A percentile compares a stretch with the other conserved stretches of the same genome.
Evolutionary conservation across 2,329 filamentous ascomycete genomes (phyloP).

Genomic region (Claviceps pusilla): DNA sequence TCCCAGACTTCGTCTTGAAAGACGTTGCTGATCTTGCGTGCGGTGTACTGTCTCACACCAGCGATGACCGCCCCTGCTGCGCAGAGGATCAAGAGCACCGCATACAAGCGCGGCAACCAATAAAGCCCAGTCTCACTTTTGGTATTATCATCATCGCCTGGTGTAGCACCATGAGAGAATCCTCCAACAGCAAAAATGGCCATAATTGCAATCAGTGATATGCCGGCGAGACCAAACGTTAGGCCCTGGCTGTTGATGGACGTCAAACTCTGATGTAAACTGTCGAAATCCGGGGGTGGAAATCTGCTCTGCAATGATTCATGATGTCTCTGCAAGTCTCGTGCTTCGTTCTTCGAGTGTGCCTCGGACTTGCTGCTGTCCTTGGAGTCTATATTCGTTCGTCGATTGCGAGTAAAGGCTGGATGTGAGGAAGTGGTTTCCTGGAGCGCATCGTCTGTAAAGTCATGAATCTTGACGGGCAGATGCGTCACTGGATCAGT

Average conservation of each 20-base stretch:
- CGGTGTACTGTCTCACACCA: slow-evolving; percentile 42
- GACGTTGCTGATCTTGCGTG: slow-evolving; percentile 43
- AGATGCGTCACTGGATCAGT: slow-evolving; percentile 61
- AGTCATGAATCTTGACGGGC: slow-evolving; percentile 52
- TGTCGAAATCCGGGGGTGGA: slow-evolving; percentile 32
- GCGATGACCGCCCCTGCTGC: slow-evolving; percentile 23
- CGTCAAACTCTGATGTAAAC: slow-evolving; percentile 20
- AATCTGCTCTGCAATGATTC: slow-evolving; percentile 29
- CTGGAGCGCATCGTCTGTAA: slow-evolving; percentile 45
- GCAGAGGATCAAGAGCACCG: slow-evolving; percentile 9
- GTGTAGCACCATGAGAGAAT: neutral
- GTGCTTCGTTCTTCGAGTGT: slow-evolving; percentile 22
- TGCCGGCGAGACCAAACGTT: slow-evolving; percentile 23
- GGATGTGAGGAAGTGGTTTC: slow-evolving; percentile 17
- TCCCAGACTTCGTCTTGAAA: slow-evolving; percentile 60
- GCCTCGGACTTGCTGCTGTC: slow-evolving; percentile 25
- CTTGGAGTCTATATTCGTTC: slow-evolving; percentile 23
- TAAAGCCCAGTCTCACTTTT: slow-evolving; percentile 12
- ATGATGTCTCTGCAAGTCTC: slow-evolving; percentile 22
- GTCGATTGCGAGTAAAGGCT: slow-evolving; percentile 21
- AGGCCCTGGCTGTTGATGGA: slow-evolving; percentile 18
- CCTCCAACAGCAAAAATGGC: neutral
- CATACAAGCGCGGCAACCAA: slow-evolving; percentile 9
- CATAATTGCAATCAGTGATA: slow-evolving; percentile 10
- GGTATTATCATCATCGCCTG: neutral